Evolutionary conservation across 2,329 filamentous ascomycete genomes (phyloP), one percentile per base, ranked within the genome.

Genomic region (Apiospora pterosperma): DNA sequence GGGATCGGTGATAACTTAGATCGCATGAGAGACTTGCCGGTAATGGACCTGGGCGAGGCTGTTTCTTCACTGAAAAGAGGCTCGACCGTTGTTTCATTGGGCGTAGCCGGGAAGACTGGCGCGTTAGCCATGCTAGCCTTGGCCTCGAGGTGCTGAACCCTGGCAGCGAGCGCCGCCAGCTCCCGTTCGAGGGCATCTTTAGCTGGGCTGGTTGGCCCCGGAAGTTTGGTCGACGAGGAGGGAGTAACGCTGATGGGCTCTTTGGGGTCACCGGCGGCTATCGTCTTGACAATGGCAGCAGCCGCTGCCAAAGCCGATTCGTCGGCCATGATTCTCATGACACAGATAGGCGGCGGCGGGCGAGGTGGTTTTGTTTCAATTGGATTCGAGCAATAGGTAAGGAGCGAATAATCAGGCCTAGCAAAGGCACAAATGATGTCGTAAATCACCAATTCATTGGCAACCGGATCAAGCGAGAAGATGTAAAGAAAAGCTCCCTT

Each of bases 121-220:
- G 84, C 81, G 69, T 84, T 83, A 65, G 85, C 77, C 65, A 85
- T 81, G 73, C 85, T 87, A 69, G 92, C 90, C 79, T 90, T 90
- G 71, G 88, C 88, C 82, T 98, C 94, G 71, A 98, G 87, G 69
- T 90, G 88, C 69, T 93, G 91, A 70, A 98, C 88, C 70, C 96
- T 86, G 67, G 89, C 81, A 66, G 90, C 87, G 68, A 98, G 86
- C 64, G 92, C 90, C 61, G 90, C 87, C 65, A 99, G 86, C 80
- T 98, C 95, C 66, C 85, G 84, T 80, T 98, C 93, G 67, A 98
- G 87, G 36, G 85, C 85, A 69, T 86, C 84, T 80, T 98, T 98
- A 69, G 90, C 90, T 39, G 87, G 79, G 55, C 87, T 90, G 65
- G 93, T 86, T 65, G 87, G 85, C 65, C 96, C 96, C 16, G 95